A percentile compares a stretch with the other conserved stretches of the same genome.
Conservation (phyloP, 306 rosid species). For the Oemleria cerasiformis region DNA sequence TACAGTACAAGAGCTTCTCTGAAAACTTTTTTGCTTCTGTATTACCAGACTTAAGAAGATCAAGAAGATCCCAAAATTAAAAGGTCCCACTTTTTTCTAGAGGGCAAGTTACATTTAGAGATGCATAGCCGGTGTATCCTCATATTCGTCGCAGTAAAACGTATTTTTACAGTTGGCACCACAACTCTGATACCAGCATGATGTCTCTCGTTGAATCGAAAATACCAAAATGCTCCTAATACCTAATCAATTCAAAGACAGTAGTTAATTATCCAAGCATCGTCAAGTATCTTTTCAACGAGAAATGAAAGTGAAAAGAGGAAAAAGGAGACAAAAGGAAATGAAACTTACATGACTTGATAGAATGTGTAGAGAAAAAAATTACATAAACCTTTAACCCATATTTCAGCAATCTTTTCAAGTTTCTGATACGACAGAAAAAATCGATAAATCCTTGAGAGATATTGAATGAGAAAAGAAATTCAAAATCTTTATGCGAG, state of each 20-base stretch:
- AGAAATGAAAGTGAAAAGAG: too few species aligned
- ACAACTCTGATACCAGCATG: slow-evolving; percentile 16
- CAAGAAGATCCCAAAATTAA: too few species aligned
- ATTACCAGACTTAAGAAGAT: too few species aligned
- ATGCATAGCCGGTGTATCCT: too few species aligned
- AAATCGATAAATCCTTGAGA: slow-evolving; percentile 21
- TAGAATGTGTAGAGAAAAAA: slow-evolving; percentile 21
- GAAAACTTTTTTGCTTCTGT: too few species aligned
- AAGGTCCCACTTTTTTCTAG: too few species aligned
- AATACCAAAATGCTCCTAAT: slow-evolving; percentile 32
- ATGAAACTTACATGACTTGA: slow-evolving; percentile 29
- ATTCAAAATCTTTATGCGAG: neutral
- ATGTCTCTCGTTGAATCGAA: slow-evolving; percentile 21
- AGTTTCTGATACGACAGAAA: neutral
- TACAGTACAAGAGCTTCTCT: too few species aligned
- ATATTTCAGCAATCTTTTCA: neutral
- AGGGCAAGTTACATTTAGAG: too few species aligned
- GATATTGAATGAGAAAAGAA: slow-evolving; percentile 12
- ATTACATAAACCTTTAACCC: neutral
- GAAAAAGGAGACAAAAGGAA: too few species aligned
- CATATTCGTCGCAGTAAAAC: neutral
- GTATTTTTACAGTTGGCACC: neutral
- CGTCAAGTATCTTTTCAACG: too few species aligned
- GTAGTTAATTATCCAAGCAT: neutral
- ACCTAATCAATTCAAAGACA: slow-evolving; percentile 1